Conservation (phyloP, 257 asterid genomes). For the Anisodus tanguticus region DNA sequence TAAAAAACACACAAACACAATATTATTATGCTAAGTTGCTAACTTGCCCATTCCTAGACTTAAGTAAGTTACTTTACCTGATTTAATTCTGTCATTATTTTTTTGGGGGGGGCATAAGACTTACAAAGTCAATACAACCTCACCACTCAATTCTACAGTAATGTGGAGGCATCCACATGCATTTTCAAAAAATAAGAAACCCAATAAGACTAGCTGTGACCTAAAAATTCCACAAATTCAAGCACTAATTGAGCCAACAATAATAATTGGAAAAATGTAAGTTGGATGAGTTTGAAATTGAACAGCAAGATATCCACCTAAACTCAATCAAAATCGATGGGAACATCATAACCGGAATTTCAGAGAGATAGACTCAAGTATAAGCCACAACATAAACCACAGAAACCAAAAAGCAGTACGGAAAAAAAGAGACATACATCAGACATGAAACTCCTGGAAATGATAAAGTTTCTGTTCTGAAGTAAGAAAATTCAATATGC, state of each 20-base stretch:
- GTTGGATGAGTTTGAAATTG: not conserved
- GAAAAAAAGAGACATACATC: constrained; percentile 36
- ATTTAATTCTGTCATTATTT: too few relatives aligned
- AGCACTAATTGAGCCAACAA: not conserved
- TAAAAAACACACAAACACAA: not conserved
- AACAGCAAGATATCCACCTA: not conserved
- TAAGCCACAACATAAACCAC: constrained; percentile 24
- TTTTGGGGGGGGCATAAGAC: too few relatives aligned
- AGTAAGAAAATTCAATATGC: constrained; percentile 29
- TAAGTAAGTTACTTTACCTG: too few relatives aligned
- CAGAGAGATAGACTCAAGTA: constrained; percentile 2
- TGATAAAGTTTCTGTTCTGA: constrained; percentile 16
- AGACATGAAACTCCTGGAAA: constrained; percentile 13
- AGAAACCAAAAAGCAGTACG: constrained; percentile 25
- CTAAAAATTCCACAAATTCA: not conserved
- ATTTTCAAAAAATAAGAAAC: not conserved
- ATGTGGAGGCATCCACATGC: not conserved
- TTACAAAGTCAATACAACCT: too few relatives aligned
- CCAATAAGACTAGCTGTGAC: not conserved
- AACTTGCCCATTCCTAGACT: not conserved
- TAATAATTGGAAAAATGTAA: not conserved
- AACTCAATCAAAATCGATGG: constrained; percentile 24
- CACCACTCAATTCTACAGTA: not conserved
- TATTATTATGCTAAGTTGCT: not conserved
- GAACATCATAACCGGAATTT: not conserved